Evolutionary conservation across 2,329 filamentous ascomycete genomes (phyloP), one percentile per base, ranked within the genome.

Genomic region (Xylariaceae sp.): DNA sequence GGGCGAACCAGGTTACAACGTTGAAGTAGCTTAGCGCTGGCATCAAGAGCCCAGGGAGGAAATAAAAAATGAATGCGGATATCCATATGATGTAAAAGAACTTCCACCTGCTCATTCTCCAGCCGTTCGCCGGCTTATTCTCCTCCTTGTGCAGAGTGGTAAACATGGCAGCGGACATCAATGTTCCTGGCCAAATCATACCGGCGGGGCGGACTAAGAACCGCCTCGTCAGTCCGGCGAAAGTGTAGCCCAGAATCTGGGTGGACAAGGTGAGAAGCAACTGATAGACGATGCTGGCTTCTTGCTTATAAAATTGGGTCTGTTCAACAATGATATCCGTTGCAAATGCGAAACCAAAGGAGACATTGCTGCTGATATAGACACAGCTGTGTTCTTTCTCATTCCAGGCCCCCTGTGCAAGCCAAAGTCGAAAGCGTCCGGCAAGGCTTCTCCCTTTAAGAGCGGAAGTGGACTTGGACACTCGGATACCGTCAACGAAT

Each of bases 321-420:
- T 96, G 91, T 72, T 96, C 91, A 50, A 96, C 90, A 64, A 96
- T 95, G 56, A 95, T 89, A 75, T 95, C 90, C 23, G 91, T 95
- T 7, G 90, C 90, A 74, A 95, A 95, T 21, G 91, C 90, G 73
- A 95, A 95, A 1, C 90, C 91, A 70, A 95, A 95, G 19, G 90
- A 91, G 42, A 95, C 90, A 69, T 95, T 95, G 75, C 90, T 93
- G 78, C 89, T 91, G 65, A 95, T 91, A 66, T 95, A 95, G 49
- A 95, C 90, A 69, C 90, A 95, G 42, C 88, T 90, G 72, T 95
- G 91, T 71, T 95, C 90, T 71, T 95, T 95, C 70, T 92, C 88
- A 69, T 95, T 95, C 91, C 91, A 95, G 37, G 77, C 81, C 2
- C 90, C 90, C 73, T 93, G 90, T 1, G 86, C 87, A 23, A 93